Evolutionary conservation across 1,284 basidiomycete species (phyloP).

Genomic region (Schizophyllum amplum): DNA sequence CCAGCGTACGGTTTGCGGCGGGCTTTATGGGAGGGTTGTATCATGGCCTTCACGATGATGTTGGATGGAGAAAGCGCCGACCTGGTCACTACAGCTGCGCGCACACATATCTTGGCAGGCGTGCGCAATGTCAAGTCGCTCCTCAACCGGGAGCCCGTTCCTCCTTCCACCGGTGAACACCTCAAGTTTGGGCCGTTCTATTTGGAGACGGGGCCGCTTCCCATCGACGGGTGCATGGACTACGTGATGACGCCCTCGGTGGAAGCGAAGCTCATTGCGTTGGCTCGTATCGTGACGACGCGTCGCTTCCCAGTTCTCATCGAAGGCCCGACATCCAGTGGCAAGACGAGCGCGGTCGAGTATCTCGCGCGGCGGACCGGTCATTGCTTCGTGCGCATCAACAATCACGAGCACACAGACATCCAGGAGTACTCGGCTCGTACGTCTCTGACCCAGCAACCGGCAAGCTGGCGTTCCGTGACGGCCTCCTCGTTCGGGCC

Average conservation of each 20-base stretch:
- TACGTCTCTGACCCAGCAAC: slow-evolving; percentile 91
- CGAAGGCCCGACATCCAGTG: slow-evolving; percentile 96
- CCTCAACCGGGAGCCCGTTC: slow-evolving; percentile 54
- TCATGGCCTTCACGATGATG: slow-evolving; percentile 98
- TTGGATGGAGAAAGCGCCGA: slow-evolving; percentile 73
- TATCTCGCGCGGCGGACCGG: slow-evolving; percentile 92
- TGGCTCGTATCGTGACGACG: slow-evolving; percentile 87
- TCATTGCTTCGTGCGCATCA: slow-evolving; percentile 95
- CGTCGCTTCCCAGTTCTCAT: slow-evolving; percentile 93
- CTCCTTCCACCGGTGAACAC: slow-evolving; percentile 46
- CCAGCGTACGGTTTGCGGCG: slow-evolving; percentile 72
- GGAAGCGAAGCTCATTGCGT: slow-evolving; percentile 88
- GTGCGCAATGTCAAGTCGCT: slow-evolving; percentile 79
- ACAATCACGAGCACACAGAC: slow-evolving; percentile 99
- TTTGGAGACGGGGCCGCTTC: slow-evolving; percentile 70
- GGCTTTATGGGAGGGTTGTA: slow-evolving; percentile 90
- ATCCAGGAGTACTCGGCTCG: slow-evolving; percentile 98
- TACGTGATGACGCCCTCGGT: slow-evolving; percentile 97
- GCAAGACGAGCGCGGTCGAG: slow-evolving; percentile 96
- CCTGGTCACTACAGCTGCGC: slow-evolving; percentile 63
- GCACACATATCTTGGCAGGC: slow-evolving; percentile 75
- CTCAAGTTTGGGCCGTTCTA: slow-evolving; percentile 92
- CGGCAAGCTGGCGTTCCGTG: slow-evolving; percentile 91
- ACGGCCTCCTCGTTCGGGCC: slow-evolving; percentile 91
- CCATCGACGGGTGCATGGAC: slow-evolving; percentile 58